phyloP scores from a whole-genome alignment of 2,329 filamentous ascomycete genomes.

The Ilyonectria destructans region DNA sequence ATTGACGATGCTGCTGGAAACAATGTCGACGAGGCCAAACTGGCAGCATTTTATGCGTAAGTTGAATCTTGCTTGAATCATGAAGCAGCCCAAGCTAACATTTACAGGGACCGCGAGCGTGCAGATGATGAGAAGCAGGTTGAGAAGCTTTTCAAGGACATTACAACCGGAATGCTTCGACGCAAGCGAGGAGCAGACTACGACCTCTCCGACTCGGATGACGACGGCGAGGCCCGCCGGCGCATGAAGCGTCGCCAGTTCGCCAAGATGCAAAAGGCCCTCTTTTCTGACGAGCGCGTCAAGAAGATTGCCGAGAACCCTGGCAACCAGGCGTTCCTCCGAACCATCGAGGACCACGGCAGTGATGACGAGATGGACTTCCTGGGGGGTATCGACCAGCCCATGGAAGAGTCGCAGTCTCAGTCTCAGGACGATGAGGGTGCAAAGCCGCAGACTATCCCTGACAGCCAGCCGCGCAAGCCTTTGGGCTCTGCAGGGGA shows the following conservation, averaged over 20 bases:
- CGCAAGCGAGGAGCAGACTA: slow-evolving; percentile 87
- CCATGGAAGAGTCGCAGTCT: slow-evolving; percentile 54
- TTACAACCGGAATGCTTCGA: slow-evolving; percentile 89
- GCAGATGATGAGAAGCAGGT: slow-evolving; percentile 88
- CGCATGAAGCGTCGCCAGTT: slow-evolving; percentile 91
- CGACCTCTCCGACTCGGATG: slow-evolving; percentile 92
- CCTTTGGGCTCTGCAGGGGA: slow-evolving; percentile 56
- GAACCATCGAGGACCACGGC: slow-evolving; percentile 88
- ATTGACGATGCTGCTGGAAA: slow-evolving; percentile 89
- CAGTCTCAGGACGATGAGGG: slow-evolving; percentile 52
- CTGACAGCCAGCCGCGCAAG: slow-evolving; percentile 68
- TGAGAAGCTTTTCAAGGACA: slow-evolving; percentile 92
- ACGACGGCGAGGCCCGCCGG: slow-evolving; percentile 83
- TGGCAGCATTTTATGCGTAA: slow-evolving; percentile 92
- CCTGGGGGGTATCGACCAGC: slow-evolving; percentile 65
- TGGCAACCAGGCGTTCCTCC: slow-evolving; percentile 91
- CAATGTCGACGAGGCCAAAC: slow-evolving; percentile 83
- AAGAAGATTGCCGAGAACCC: slow-evolving; percentile 92
- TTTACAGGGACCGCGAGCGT: slow-evolving; percentile 81
- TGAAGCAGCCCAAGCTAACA: slow-evolving; percentile 33
- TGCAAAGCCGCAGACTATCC: slow-evolving; percentile 57
- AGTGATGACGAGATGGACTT: slow-evolving; percentile 85
- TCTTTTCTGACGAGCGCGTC: slow-evolving; percentile 91
- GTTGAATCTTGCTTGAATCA: slow-evolving; percentile 57
- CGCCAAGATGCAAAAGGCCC: slow-evolving; percentile 90